These are phyloP conservation scores for Malbranchea cinnamomea DNA, from an alignment of 2,329 filamentous ascomycete species.

Conservation along the genomic window DNA sequence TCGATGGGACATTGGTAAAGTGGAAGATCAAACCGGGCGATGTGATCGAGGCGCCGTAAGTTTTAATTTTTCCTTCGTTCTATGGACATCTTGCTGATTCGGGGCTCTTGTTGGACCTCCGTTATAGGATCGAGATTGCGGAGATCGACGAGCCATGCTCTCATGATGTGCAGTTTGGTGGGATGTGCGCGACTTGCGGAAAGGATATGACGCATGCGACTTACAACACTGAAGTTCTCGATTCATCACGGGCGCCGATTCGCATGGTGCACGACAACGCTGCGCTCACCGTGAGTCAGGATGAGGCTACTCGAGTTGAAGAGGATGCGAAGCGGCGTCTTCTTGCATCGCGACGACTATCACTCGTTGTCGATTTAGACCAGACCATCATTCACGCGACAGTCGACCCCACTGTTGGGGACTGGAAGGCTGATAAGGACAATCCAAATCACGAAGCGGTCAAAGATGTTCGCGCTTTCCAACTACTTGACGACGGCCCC, in stretches of 20 bases:
- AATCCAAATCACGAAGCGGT: conserved; percentile 88
- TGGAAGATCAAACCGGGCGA: conserved; percentile 52
- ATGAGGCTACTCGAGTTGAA: conserved; percentile 67
- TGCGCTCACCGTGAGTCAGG: conserved; percentile 66
- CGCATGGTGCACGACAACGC: conserved; percentile 92
- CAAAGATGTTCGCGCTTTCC: conserved; percentile 75
- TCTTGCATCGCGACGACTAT: conserved; percentile 67
- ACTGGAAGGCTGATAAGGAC: conserved; percentile 78
- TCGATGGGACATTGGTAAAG: conserved; percentile 60
- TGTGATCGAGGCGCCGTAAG: conserved; percentile 29
- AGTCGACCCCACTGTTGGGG: conserved; percentile 87
- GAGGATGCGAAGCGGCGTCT: conserved; percentile 74
- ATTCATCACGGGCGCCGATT: conserved; percentile 76
- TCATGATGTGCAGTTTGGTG: conserved; percentile 81
- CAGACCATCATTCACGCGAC: conserved; percentile 98
- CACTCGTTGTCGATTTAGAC: conserved; percentile 89
- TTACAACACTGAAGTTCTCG: conserved; percentile 65
- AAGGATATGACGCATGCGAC: conserved; percentile 87
- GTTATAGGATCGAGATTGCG: conserved; percentile 40
- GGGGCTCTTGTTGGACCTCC: conserved; percentile 1
- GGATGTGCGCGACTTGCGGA: conserved; percentile 81
- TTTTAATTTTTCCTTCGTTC: conserved; percentile 6
- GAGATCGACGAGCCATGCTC: conserved; percentile 82
- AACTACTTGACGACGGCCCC: conserved; percentile 72
- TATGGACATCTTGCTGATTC: conserved; percentile 1